Conservation (phyloP, 345 rosid genomes). For the Corchorus olitorius region DNA sequence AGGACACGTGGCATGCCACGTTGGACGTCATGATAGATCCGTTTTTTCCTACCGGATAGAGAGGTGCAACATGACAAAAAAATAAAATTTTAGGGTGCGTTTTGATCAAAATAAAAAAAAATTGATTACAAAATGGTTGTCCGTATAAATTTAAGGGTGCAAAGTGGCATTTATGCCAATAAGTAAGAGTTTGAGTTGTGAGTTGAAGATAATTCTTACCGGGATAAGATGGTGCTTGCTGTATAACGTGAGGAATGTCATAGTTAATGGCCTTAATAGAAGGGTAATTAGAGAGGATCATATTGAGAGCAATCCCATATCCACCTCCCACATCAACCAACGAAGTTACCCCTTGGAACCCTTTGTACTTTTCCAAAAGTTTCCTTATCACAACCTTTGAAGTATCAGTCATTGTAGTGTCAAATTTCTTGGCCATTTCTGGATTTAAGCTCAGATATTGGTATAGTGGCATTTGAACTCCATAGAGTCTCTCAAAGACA, state of each 20-base stretch:
- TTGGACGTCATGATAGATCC: no score
- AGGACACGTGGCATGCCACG: no score
- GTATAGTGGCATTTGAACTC: slow-evolving; percentile 32
- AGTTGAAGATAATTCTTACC: slow-evolving; percentile 9
- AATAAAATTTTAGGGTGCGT: no score
- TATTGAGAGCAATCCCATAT: slow-evolving; percentile 23
- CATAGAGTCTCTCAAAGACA: slow-evolving; percentile 36
- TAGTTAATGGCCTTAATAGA: slow-evolving; percentile 48
- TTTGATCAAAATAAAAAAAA: no score
- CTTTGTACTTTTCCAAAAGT: slow-evolving; percentile 32
- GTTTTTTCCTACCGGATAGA: no score
- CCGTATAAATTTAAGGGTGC: no score
- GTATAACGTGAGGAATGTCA: slow-evolving; percentile 39
- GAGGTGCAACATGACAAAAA: no score
- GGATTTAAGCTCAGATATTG: slow-evolving; percentile 18
- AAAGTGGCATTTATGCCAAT: no score
- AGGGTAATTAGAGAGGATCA: slow-evolving; percentile 43
- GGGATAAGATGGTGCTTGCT: slow-evolving; percentile 35
- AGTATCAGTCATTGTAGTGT: slow-evolving; percentile 29
- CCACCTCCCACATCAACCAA: slow-evolving; percentile 50
- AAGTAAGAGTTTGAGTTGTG: no score
- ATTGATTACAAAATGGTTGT: no score
- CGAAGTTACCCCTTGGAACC: slow-evolving; percentile 32
- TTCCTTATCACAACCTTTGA: slow-evolving; percentile 26
- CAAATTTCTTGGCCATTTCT: slow-evolving; percentile 13